Conservation (phyloP, 1,284 basidiomycete species). For the Megacollybia platyphylla region DNA sequence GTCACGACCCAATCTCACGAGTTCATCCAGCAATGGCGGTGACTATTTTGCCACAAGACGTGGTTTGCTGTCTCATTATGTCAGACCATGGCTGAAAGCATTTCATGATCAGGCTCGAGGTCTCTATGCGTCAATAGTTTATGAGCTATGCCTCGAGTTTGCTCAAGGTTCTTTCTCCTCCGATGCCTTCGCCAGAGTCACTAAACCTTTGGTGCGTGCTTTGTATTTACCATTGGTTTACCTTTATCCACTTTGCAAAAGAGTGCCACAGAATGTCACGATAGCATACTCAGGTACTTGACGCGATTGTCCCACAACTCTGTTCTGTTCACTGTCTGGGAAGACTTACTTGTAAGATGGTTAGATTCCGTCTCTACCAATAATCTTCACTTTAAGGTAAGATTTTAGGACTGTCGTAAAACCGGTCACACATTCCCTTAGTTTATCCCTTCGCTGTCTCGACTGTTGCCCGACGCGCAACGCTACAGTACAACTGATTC, state of each 20-base stretch:
- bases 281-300: conserved; percentile 36
- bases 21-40: conserved; percentile 44
- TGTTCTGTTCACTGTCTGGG: conserved; percentile 47
- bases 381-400: conserved; percentile 23
- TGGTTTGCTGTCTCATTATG: conserved; percentile 37
- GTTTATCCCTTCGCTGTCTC: conserved; percentile 41
- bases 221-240: background rate
- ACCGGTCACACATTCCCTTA: conserved; percentile 11
- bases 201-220: background rate
- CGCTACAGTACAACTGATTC: conserved; percentile 24
- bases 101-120: conserved; percentile 45
- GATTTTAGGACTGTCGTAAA: conserved; percentile 3
- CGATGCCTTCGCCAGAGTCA: conserved; percentile 2
- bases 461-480: conserved; percentile 36
- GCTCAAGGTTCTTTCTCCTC: conserved; percentile 19
- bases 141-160: conserved; percentile 34
- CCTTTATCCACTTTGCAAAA: background rate
- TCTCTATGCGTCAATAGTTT: conserved; percentile 34
- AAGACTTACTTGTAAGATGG: conserved; percentile 56
- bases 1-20: conserved; percentile 22
- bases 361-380: conserved; percentile 31
- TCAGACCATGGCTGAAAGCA: conserved; percentile 47
- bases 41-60: conserved; percentile 50
- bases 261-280: conserved; percentile 15
- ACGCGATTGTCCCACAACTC: conserved; percentile 39